Base-by-base conservation (phyloP, 768 basidiomycete species). In the Fibroporia radiculosa region DNA sequence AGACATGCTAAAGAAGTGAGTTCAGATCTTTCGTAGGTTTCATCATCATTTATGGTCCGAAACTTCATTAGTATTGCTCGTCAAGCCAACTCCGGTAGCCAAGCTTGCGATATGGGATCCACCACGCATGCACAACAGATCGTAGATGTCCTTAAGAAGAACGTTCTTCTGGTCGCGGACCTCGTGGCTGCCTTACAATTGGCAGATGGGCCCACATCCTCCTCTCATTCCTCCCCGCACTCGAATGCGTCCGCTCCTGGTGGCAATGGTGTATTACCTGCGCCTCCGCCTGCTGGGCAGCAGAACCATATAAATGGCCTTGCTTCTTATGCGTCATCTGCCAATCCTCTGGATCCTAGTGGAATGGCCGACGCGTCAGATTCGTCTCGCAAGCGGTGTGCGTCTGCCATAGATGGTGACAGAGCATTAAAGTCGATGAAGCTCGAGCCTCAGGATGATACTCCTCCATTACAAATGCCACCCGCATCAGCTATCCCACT, bases 1-100 rank as follows among this genome's bases (percentile, higher is more conserved):
- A 11, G 69, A 67, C 55, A 67, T 76, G 65, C 60, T 76, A 31
- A 72, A 70, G 58, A 71, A 74, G 83, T 83, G 53, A 60, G 75
- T 53, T n/a, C 68, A 8, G 54, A 57, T 24, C 62, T 66, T 6
- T 62, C 65, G 13, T 58, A 63, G 13, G 68, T 69, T 1, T 62
- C 69, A 23, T 62, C 62, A 38, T 57, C 69, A 55, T 55, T 37
- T 59, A n/a, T 43, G 32, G n/a, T n/a, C 44, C 23, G 27, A 27
- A 19, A 34, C 40, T 29, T 29, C 22, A 41, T 33, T 35, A 62
- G 60, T 29, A 59, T 62, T 26, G 58, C 58, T 25, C 48, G 50
- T 13, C 51, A 55, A 14, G 60, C 58, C 11, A 57, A 49, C 47
- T 56, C 52, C 8, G 60, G 56, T 25, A 56, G 56, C 45, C 52